Evolutionary conservation across 2,329 filamentous ascomycete genomes (phyloP), one percentile per base, ranked within the genome.

Genomic region (Colletotrichum gloeosporioides): DNA sequence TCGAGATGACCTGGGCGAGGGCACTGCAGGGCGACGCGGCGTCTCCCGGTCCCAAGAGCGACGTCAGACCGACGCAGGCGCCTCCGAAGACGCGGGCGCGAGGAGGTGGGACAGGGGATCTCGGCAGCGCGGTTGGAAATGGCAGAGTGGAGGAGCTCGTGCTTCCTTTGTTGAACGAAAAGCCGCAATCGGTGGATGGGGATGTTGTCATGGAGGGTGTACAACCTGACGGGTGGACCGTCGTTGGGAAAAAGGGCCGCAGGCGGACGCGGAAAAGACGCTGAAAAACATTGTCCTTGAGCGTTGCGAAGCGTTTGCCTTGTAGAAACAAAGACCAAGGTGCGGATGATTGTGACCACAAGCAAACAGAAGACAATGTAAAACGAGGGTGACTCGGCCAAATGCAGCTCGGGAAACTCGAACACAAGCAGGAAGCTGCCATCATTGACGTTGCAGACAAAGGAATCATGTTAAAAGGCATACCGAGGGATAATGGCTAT

Each of bases 101-200:
- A n/a, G 32, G 32, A 34, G 32, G 4, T 13, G 6, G 6, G 32
- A 6, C 3, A 34, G 12, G 32, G 12, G 32, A 12, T 10, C 31
- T 32, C 4, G 32, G 32, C 32, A 3, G 32, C 12, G 32, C 10
- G 12, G 12, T 4, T 34, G 18, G 39, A 5, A 12, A 49, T 0
- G 9, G 6, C 39, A 49, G 9, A n/a, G 39, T 6, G 2, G 39
- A 2, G 39, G 18, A 1, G 39, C n/a, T 7, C 39, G 39, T 6
- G 39, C 39, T 49, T n/a, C 39, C 39, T 10, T 12, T 49, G 18
- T 10, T n/a, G 18, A 12, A 22, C 18, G 3, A 49, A 22, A 7
- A n/a, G 3, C 6, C 10, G 9, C 39, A 22, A 12, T 22, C 18
- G 1, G 0, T 7, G 18, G 18, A 49, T 3, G 18, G 18, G 6